A percentile compares a stretch with the other conserved stretches of the same genome.
Conservation (phyloP, 305 asterid genomes). For the Andrographis paniculata region DNA sequence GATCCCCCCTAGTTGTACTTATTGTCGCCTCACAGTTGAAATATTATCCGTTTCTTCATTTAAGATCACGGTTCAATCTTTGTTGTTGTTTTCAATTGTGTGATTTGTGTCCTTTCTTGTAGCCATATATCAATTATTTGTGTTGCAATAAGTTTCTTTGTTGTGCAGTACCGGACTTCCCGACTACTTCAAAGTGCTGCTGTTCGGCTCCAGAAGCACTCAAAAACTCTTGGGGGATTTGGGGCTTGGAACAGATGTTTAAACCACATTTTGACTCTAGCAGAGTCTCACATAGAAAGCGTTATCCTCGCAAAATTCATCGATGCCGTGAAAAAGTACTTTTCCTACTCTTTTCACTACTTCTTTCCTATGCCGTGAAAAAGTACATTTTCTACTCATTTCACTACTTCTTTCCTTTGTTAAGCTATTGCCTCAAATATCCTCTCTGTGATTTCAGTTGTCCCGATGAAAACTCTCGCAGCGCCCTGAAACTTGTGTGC, state of each 20-base stretch:
- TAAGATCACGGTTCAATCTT: too few species aligned
- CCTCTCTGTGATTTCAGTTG: constrained; percentile 39
- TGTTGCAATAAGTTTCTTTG: neutral
- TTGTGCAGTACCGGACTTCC: constrained; percentile 84
- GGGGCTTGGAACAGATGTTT: constrained; percentile 99
- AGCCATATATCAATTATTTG: neutral
- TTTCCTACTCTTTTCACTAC: neutral
- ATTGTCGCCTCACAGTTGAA: too few species aligned
- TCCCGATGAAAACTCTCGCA: constrained; percentile 62
- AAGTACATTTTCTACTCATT: constrained; percentile 28
- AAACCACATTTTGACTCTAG: constrained; percentile 88
- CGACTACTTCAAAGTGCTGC: constrained; percentile 86
- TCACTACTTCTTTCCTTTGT: neutral
- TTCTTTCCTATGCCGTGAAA: constrained; percentile 27
- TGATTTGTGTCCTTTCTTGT: too few species aligned
- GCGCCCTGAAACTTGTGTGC: constrained; percentile 74
- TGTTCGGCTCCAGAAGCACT: constrained; percentile 76
- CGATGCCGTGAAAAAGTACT: constrained; percentile 68
- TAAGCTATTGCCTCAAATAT: neutral
- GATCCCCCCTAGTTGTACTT: too few species aligned
- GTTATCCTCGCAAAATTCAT: constrained; percentile 78
- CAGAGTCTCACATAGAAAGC: constrained; percentile 89
- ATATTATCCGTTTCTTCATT: too few species aligned
- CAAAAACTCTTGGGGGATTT: constrained; percentile 78
- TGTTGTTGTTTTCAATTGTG: too few species aligned